Evolutionary conservation across 1,284 basidiomycete genomes (phyloP), one percentile per base, ranked within the genome.

Genomic region (Ustilago shanxiensis): DNA sequence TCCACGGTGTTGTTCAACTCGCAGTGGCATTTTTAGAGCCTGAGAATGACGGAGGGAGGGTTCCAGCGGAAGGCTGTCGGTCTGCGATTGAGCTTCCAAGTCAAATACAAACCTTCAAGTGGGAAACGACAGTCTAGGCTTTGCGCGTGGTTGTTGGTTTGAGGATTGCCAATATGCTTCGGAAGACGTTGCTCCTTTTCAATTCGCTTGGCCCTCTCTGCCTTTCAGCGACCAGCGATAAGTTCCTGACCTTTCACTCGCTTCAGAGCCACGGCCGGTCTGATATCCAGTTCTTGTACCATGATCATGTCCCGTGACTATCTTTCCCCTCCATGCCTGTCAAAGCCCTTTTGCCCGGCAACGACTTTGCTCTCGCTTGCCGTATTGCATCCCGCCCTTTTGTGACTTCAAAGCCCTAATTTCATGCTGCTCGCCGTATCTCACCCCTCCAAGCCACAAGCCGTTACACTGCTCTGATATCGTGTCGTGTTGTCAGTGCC

Each of bases 161-260:
- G 33, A 31, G 29, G 52, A 28, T 55, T 47, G 14, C 39, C 60
- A 31, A 29, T n/a, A n/a, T 63, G 64, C 70, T 67, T 72, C 70
- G 70, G 70, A 72, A 72, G 64, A 72, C 64, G 33, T 50, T 72
- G 70, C 64, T 72, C 70, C 70, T 66, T 72, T 66, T 64, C 44
- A 66, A 72, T 72, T 60, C 45, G 56, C 59, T 57, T 65, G 58
- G 49, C 26, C 49, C 5, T 54, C 26, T 31, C 22, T n/a, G n/a
- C n/a, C 39, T 28, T 54, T 44, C 39, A 28, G n/a, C 28, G n/a
- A n/a, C n/a, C n/a, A 24, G 20, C n/a, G 20, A 37, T 47, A 13
- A 14, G 14, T 33, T 18, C 22, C 20, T 44, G n/a, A 7, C 14
- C 20, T 13, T 28, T 20, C 41, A 33, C 29, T 41, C 47, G 33